Conservation (phyloP, 495 filamentous ascomycete species). For the Cercophora samala region DNA sequence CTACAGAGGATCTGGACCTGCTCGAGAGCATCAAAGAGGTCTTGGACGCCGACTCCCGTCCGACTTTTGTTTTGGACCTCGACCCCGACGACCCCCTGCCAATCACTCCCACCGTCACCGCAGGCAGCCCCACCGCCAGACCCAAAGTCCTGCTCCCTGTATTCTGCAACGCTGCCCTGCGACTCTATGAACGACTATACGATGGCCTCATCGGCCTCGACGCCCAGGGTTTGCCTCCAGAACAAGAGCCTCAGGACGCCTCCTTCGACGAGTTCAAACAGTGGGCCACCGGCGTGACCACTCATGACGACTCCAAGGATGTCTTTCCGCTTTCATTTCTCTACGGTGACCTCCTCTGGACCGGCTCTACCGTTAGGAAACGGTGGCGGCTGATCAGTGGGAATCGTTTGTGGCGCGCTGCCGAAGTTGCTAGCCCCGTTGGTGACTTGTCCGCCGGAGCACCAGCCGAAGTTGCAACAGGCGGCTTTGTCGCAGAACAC, state of each 20-base stretch:
- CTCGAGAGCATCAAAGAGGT: slow-evolving; percentile 48
- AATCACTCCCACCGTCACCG: not conserved
- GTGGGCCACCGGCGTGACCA: slow-evolving; percentile 51
- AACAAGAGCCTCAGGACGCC: slow-evolving; percentile 3
- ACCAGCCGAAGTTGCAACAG: slow-evolving; percentile 23
- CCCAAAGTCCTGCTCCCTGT: slow-evolving; percentile 40
- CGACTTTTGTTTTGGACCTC: slow-evolving; percentile 61
- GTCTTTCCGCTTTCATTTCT: slow-evolving; percentile 51
- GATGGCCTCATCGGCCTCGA: slow-evolving; percentile 43
- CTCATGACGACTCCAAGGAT: slow-evolving; percentile 46
- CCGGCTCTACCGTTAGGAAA: slow-evolving; percentile 56
- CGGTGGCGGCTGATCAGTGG: slow-evolving; percentile 56
- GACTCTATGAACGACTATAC: slow-evolving; percentile 38
- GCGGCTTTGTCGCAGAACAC: slow-evolving; percentile 19
- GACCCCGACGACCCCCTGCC: slow-evolving; percentile 45
- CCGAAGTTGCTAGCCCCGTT: slow-evolving; percentile 10
- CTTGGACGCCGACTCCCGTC: slow-evolving; percentile 59
- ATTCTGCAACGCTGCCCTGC: slow-evolving; percentile 51
- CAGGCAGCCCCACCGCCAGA: slow-evolving; percentile 20
- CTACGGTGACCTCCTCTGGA: slow-evolving; percentile 56
- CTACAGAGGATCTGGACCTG: not conserved
- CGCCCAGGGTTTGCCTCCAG: slow-evolving; percentile 22
- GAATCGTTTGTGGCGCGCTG: slow-evolving; percentile 22
- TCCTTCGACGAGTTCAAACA: slow-evolving; percentile 48
- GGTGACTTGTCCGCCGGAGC: slow-evolving; percentile 21